Conservation (phyloP, 495 filamentous ascomycete genomes). For the Bacidia rubella region DNA sequence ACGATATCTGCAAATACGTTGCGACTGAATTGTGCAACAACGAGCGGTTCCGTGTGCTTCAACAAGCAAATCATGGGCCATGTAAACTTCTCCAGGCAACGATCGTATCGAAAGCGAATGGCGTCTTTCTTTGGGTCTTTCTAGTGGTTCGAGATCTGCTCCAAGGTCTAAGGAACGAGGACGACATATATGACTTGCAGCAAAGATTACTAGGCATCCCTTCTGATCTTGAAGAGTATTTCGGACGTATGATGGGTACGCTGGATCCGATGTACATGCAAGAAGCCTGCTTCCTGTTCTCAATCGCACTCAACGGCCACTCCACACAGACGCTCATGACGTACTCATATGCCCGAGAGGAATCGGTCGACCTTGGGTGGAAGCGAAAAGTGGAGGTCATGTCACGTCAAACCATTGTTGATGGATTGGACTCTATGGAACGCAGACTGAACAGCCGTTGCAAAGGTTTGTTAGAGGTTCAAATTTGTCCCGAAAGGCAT, state of each 20-base stretch:
- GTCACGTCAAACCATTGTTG: background rate
- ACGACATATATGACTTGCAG: background rate
- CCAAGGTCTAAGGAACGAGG: background rate
- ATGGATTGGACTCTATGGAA: background rate
- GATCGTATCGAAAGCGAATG: background rate
- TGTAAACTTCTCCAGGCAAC: background rate
- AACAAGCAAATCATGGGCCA: background rate
- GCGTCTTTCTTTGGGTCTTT: background rate
- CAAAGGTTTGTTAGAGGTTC: background rate
- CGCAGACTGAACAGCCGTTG: constrained; percentile 2
- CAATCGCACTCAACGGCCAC: background rate
- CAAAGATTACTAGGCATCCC: background rate
- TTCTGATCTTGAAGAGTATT: constrained; percentile 8
- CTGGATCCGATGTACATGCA: constrained; percentile 9
- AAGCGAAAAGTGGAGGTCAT: background rate
- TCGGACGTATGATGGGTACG: constrained; percentile 9
- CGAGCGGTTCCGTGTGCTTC: background rate
- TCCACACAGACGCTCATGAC: background rate
- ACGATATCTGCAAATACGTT: constrained; percentile 7
- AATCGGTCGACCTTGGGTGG: background rate
- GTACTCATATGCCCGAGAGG: background rate
- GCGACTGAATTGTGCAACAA: background rate
- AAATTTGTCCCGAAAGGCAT: background rate
- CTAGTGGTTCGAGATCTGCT: background rate
- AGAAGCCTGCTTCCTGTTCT: constrained; percentile 4